These are phyloP conservation scores for Oryza punctata DNA, from an alignment of 176 grass and related monocot species.

Conservation along the genomic window DNA sequence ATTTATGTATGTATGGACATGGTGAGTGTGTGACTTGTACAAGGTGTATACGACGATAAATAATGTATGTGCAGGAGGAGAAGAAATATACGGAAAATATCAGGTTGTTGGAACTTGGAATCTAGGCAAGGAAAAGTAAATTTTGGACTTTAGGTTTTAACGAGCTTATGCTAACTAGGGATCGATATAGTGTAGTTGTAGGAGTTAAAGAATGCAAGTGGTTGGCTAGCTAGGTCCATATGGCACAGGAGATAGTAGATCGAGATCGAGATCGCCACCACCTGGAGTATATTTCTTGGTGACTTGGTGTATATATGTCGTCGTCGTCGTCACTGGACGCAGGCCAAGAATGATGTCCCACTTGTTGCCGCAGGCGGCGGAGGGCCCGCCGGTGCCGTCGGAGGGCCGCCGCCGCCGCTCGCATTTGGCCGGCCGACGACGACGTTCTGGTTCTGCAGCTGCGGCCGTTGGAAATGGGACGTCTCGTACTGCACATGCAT, in stretches of 20 bases:
- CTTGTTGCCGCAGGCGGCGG: conserved; percentile 20
- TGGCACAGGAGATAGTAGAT: conserved; percentile 27
- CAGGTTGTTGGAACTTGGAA: background rate
- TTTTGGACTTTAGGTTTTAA: conserved; percentile 3
- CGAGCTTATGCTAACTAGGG: background rate
- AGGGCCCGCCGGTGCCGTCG: background rate
- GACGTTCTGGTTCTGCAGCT: conserved; percentile 29
- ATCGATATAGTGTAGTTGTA: background rate
- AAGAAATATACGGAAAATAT: conserved; percentile 2
- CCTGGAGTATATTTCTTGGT: conserved; percentile 11
- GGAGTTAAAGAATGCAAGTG: background rate
- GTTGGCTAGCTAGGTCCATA: conserved; percentile 39
- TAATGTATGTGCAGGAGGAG: conserved; percentile 35
- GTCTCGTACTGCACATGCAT: conserved; percentile 63
- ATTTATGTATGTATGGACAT: conserved; percentile 32
- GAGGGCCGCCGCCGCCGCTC: conserved; percentile 20
- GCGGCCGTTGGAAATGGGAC: conserved; percentile 73
- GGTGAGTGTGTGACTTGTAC: conserved; percentile 40
- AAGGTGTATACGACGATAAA: conserved; percentile 25
- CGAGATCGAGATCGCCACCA: conserved; percentile 31
- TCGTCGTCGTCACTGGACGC: conserved; percentile 67
- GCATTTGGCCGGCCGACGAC: conserved; percentile 38
- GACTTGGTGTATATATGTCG: conserved; percentile 9
- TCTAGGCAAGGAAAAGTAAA: background rate
- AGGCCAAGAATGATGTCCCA: conserved; percentile 79